Base-by-base conservation (phyloP, 2,329 filamentous ascomycete genomes). In the Claviceps maximensis region DNA sequence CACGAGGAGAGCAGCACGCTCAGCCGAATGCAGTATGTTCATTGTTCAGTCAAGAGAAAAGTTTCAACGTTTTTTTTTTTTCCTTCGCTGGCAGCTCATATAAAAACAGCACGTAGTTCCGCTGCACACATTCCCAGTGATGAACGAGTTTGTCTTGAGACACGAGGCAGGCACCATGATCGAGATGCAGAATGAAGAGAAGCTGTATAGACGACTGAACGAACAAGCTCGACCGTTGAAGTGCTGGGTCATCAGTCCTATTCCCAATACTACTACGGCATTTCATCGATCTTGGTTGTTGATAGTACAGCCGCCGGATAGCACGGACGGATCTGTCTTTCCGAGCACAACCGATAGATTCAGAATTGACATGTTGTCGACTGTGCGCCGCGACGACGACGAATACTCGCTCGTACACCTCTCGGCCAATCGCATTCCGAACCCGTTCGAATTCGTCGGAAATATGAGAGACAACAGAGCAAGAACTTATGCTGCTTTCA, bases 261-360 rank as follows among this genome's bases (percentile, higher is more conserved):
- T 69, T 1, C 62, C 61, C 0, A 63, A 59, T 0, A 50, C 62
- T 0, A 61, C 57, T 0, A 69, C 60, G 0, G 57, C 65, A 0
- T 68, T 69, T 27, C 49, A 56, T 1, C 64, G 58, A 15, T 61
- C 67, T 0, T 69, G 67, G 67, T 56, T 69, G 2, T 33, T 69
- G 7, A 56, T 69, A 1, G 63, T 68, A 13, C 58, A 53, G 7
- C 51, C 54, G 0, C 65, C 65, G 2, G 55, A 49, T 4, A 42
- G 31, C 3, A 49, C 57, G 1, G 59, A 58, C 2, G 56, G 57
- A 1, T 42, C 58, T 0, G 41, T 57, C 0, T 67, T 69, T 46
- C 67, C 67, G 0, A 55, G 55, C 0, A 33, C 62, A 1, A 55
- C 60, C 0, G 67, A 69, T 13, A 54, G 55, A 1, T 67, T 69